A percentile compares a stretch with the other conserved stretches of the same genome.
Conservation (phyloP, 805 yeast species). For the Saccharomycopsis guyanensis region DNA sequence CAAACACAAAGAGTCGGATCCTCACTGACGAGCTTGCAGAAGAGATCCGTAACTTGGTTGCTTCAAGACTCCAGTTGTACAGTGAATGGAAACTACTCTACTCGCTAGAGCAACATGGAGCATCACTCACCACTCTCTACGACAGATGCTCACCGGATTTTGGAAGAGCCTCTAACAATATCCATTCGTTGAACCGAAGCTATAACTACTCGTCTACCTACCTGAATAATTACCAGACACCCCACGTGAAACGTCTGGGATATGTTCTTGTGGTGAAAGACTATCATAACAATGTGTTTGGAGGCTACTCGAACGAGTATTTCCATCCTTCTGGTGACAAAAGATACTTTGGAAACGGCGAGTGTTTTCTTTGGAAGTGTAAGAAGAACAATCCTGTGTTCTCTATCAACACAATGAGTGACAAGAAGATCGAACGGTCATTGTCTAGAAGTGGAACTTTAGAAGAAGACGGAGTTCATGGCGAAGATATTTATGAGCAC, state of each 20-base stretch:
- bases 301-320: constrained; percentile 70
- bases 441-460: constrained; percentile 11
- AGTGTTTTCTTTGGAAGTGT: constrained; percentile 86
- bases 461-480: constrained; percentile 11
- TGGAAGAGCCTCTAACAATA: constrained; percentile 27
- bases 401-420: constrained; percentile 19
- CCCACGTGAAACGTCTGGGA: constrained; percentile 47
- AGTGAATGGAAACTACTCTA: constrained; percentile 73
- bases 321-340: constrained; percentile 59
- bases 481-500: constrained; percentile 18
- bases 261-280: constrained; percentile 72
- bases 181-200: constrained; percentile 24
- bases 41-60: constrained; percentile 65
- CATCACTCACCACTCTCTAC: constrained; percentile 76
- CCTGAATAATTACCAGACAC: not conserved
- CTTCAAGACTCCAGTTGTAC: constrained; percentile 69
- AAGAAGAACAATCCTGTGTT: constrained; percentile 31
- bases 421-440: constrained; percentile 1
- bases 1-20: constrained; percentile 49
- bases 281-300: constrained; percentile 55
- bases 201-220: constrained; percentile 2
- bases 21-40: constrained; percentile 59
- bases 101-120: constrained; percentile 89
- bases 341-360: constrained; percentile 88
- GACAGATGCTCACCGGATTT: constrained; percentile 40